Evolutionary conservation across 805 yeast species (phyloP).

Genomic region (Naumovozyma castellii): DNA sequence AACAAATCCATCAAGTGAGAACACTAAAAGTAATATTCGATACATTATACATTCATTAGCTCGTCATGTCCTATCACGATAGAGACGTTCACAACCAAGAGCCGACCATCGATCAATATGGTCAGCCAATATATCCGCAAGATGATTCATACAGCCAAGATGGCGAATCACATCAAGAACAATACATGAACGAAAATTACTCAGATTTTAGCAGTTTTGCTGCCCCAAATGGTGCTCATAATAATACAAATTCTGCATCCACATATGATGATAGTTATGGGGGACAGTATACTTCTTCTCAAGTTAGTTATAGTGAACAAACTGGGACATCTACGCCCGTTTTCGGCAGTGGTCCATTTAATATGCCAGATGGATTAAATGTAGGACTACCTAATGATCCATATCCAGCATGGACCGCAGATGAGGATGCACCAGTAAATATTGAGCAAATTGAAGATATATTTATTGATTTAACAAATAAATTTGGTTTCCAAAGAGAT

Average conservation of each 20-base stretch:
- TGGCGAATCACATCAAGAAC: not conserved
- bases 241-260: slow-evolving; percentile 37
- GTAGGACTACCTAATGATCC: slow-evolving; percentile 78
- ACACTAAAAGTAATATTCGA: too few species aligned
- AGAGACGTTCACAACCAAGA: slow-evolving; percentile 20
- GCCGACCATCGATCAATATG: slow-evolving; percentile 30
- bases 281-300: slow-evolving; percentile 63
- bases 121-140: slow-evolving; percentile 28
- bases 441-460: slow-evolving; percentile 80
- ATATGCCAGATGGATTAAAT: slow-evolving; percentile 49
- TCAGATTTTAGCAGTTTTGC: slow-evolving; percentile 56
- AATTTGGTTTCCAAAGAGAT: slow-evolving; percentile 84
- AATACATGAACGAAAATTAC: slow-evolving; percentile 38
- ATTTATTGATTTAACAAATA: slow-evolving; percentile 72
- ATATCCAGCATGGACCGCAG: slow-evolving; percentile 98
- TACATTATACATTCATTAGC: too few species aligned
- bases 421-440: slow-evolving; percentile 76
- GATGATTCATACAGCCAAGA: slow-evolving; percentile 17
- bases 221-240: slow-evolving; percentile 25
- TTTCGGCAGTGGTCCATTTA: slow-evolving; percentile 51
- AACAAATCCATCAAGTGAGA: too few species aligned
- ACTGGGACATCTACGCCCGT: slow-evolving; percentile 88
- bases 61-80: slow-evolving; percentile 13
- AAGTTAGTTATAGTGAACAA: slow-evolving; percentile 71
- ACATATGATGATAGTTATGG: slow-evolving; percentile 18